Base-by-base conservation (phyloP, 1,284 basidiomycete genomes). In the Ceratobasidium theobromae region DNA sequence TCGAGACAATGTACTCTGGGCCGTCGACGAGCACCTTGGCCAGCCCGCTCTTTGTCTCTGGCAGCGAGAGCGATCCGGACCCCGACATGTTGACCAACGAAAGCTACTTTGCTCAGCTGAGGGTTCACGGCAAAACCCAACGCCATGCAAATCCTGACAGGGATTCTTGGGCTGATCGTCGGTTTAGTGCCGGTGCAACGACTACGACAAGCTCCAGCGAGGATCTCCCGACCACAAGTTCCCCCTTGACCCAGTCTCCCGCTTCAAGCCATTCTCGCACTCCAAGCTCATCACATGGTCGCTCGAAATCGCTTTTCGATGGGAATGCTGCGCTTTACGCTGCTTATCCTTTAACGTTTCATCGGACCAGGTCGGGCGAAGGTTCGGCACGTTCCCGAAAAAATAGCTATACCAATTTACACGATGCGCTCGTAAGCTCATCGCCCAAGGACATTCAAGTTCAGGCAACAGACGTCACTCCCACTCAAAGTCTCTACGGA, bases 61-160 rank as follows among this genome's bases (percentile, higher is more conserved):
- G 66, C 23, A 49, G 43, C 58, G 49, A 51, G 40, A 65, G 43
- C 43, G 62, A 68, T 32, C n/a, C 53, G 16, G 67, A 68, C 49
- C n/a, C n/a, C 14, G 66, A 58, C 40, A 18, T 33, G 4, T 32
- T 58, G 40, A 58, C 66, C 1, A 67, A 67, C 51, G 66, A 43
- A 41, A 58, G 55, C 55, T 58, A 58, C 43, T 58, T 58, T 30
- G 41, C 55, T 4, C 40, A 58, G 55, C 55, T 58, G 18, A 40
- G 55, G 14, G 46, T 58, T 9, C 55, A 58, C 43, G 43, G 55
- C 16, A 25, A 18, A 14, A 18, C 33, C 41, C 55, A 45, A 25
- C 25, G 33, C 21, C 18, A 38, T 35, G 23, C 27, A 21, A 46
- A 23, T 28, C 43, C 43, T 14, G 55, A 58, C 21, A 58, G 28